phyloP scores from a whole-genome alignment of 1,139 yeast species.

The Blastobotrys raffinosifermentans region DNA sequence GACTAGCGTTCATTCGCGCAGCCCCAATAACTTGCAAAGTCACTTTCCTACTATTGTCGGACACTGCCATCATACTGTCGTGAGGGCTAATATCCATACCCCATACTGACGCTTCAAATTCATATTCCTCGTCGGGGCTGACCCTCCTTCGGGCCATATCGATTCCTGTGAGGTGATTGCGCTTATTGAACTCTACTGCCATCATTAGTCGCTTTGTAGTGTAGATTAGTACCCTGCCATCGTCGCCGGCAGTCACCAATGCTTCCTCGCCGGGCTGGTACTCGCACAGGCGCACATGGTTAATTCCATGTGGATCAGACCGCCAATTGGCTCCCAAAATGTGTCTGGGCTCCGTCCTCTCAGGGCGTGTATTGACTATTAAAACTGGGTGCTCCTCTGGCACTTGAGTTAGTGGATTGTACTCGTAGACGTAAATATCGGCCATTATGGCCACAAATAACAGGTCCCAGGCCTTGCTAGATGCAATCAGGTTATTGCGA shows the following conservation, averaged over 20 bases:
- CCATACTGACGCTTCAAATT: conserved; percentile 48
- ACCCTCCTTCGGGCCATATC: too few relatives aligned
- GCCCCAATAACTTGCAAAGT: conserved; percentile 8
- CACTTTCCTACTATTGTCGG: conserved; percentile 49
- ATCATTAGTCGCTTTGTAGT: background rate
- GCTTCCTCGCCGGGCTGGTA: conserved; percentile 35
- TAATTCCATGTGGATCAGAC: conserved; percentile 49
- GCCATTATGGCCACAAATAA: conserved; percentile 21
- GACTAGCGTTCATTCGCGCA: conserved; percentile 2
- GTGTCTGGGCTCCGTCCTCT: conserved; percentile 16
- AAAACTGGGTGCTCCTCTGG: conserved; percentile 13
- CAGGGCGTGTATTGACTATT: conserved; percentile 18
- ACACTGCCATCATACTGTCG: conserved; percentile 42
- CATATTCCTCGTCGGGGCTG: too few relatives aligned
- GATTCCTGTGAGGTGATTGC: conserved; percentile 5
- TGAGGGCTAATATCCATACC: conserved; percentile 46
- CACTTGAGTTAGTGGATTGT: conserved; percentile 16
- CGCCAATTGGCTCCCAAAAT: conserved; percentile 26
- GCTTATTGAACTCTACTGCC: background rate
- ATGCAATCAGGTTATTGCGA: conserved; percentile 23
- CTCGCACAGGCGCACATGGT: conserved; percentile 38
- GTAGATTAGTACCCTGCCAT: conserved; percentile 43
- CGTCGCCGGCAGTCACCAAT: conserved; percentile 49
- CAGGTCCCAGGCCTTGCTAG: conserved; percentile 16
- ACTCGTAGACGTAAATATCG: conserved; percentile 16